Conservation (phyloP, 2,329 filamentous ascomycete species). For the Beauveria pseudobassiana region DNA sequence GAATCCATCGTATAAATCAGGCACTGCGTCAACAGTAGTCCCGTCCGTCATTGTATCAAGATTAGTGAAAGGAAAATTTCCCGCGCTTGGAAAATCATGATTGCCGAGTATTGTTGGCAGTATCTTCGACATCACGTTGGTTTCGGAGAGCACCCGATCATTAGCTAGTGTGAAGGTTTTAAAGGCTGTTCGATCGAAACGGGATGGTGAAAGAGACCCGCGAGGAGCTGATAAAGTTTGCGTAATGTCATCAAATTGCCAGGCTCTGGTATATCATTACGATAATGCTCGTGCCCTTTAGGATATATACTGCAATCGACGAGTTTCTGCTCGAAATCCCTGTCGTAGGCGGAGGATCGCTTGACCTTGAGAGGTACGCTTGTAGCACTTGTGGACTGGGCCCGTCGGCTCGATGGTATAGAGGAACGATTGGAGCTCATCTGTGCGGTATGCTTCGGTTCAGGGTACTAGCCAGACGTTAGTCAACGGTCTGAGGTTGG, state of each 20-base stretch:
- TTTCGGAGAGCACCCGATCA: conserved; percentile 25
- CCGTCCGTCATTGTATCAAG: conserved; percentile 28
- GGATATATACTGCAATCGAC: conserved; percentile 27
- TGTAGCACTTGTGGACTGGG: conserved; percentile 16
- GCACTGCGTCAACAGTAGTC: conserved; percentile 20
- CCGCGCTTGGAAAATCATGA: not conserved
- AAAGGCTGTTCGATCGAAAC: conserved; percentile 24
- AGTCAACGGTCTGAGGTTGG: not conserved
- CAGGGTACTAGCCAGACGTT: not conserved
- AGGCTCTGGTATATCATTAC: not conserved
- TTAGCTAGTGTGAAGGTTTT: conserved; percentile 22
- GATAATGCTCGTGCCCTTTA: not conserved
- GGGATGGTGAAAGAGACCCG: conserved; percentile 28
- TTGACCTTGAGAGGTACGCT: conserved; percentile 7
- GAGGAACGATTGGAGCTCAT: not conserved
- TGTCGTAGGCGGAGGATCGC: conserved; percentile 23
- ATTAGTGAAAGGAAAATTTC: conserved; percentile 16
- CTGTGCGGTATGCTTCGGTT: not conserved
- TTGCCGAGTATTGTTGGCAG: conserved; percentile 25
- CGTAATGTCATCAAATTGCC: not conserved
- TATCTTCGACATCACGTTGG: conserved; percentile 24
- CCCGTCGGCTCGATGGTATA: conserved; percentile 4
- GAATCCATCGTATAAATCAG: conserved; percentile 26
- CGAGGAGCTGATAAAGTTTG: not conserved
- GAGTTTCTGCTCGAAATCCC: conserved; percentile 29